phyloP scores from a whole-genome alignment of 805 yeast species.

The Phaffomyces thermotolerans region DNA sequence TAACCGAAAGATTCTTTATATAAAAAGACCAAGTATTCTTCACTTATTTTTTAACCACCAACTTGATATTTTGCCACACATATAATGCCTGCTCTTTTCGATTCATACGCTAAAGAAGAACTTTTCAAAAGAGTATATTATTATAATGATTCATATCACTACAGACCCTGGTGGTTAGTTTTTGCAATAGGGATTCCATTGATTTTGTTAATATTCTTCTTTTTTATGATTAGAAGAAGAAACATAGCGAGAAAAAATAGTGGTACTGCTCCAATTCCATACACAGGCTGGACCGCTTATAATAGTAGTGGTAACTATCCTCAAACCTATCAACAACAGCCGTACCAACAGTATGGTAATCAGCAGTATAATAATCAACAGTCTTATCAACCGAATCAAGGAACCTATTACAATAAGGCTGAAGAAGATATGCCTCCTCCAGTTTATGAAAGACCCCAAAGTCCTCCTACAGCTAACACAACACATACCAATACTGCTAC shows the following conservation, averaged over 20 bases:
- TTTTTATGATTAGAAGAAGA: slow-evolving; percentile 10
- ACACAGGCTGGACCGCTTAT: slow-evolving; percentile 20
- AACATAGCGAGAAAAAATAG: slow-evolving; percentile 13
- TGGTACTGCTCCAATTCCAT: slow-evolving; percentile 15
- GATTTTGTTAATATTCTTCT: background rate
- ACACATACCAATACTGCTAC: background rate
- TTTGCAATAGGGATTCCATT: slow-evolving; percentile 13
- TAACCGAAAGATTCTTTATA: too few species aligned
- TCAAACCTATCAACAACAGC: slow-evolving; percentile 8
- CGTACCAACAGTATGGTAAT: background rate
- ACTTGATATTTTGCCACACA: too few species aligned
- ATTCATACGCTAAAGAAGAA: background rate
- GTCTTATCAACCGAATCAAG: background rate
- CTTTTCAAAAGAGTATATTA: background rate
- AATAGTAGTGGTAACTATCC: slow-evolving; percentile 1
- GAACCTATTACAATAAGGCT: slow-evolving; percentile 2
- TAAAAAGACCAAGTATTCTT: background rate
- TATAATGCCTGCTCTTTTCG: background rate
- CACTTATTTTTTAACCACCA: background rate
- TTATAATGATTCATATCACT: background rate
- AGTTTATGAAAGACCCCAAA: slow-evolving; percentile 10
- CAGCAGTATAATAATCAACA: background rate
- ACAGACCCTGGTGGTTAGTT: slow-evolving; percentile 17
- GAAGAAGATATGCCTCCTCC: background rate
- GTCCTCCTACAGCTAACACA: slow-evolving; percentile 8